Conservation (phyloP, 352 stramenopile species). For the Phytophthora syringae region DNA sequence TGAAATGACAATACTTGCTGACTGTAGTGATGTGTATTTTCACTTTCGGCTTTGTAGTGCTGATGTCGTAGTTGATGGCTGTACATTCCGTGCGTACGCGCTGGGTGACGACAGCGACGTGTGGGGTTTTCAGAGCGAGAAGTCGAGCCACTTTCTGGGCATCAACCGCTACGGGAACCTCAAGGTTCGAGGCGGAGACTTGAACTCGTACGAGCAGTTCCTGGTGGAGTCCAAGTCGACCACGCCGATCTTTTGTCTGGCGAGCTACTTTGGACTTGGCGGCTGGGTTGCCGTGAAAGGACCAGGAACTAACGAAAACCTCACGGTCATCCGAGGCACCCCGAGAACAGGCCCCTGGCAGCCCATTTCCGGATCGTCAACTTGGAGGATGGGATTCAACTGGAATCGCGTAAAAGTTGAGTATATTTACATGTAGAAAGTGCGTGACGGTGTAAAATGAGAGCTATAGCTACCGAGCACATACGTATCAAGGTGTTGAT, state of each 20-base stretch:
- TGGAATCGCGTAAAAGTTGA: too few relatives aligned
- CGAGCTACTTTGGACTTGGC: conserved; percentile 77
- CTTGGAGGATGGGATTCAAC: conserved; percentile 51
- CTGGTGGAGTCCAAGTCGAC: conserved; percentile 57
- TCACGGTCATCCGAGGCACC: conserved; percentile 67
- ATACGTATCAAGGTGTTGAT: too few relatives aligned
- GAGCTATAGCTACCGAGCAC: too few relatives aligned
- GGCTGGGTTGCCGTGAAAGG: conserved; percentile 58
- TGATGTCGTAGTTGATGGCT: conserved; percentile 67
- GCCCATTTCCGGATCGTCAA: conserved; percentile 67
- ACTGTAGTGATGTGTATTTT: neutral
- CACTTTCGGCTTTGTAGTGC: conserved; percentile 51
- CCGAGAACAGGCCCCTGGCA: conserved; percentile 68
- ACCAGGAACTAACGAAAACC: conserved; percentile 15
- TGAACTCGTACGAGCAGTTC: conserved; percentile 85
- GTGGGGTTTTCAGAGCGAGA: conserved; percentile 83
- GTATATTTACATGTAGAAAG: too few relatives aligned
- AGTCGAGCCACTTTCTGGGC: conserved; percentile 67
- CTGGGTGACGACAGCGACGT: conserved; percentile 77
- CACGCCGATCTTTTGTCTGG: conserved; percentile 68
- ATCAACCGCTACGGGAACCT: conserved; percentile 75
- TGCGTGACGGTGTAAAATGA: too few relatives aligned
- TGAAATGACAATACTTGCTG: too few relatives aligned
- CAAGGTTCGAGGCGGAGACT: conserved; percentile 61
- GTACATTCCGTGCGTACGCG: conserved; percentile 78